Evolutionary conservation across 345 rosid genomes (phyloP).

Genomic region (Rhodomyrtus tomentosa): DNA sequence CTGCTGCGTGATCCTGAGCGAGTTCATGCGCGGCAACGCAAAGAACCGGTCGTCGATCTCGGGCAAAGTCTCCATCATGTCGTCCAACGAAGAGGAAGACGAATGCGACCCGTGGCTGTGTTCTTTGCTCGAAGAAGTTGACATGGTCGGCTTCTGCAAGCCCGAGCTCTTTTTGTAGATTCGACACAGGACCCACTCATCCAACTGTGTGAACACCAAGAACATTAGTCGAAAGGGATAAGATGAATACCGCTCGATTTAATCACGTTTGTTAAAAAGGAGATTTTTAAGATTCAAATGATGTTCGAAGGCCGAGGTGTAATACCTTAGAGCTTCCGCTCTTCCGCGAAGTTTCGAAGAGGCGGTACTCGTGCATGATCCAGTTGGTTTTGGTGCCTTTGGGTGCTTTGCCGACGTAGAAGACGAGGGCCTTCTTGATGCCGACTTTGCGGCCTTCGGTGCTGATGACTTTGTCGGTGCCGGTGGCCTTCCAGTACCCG

Average conservation of each 20-base stretch:
- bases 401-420: slow-evolving; percentile 87
- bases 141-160: slow-evolving; percentile 28
- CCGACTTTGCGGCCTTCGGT: slow-evolving; percentile 75
- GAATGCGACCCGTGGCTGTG: slow-evolving; percentile 55
- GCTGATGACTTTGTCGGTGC: slow-evolving; percentile 73
- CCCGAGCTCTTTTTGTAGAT: slow-evolving; percentile 77
- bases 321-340: slow-evolving; percentile 63
- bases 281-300: neutral
- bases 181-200: slow-evolving; percentile 95
- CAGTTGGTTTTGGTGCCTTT: slow-evolving; percentile 96
- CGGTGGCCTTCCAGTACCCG: slow-evolving; percentile 98
- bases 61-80: slow-evolving; percentile 62
- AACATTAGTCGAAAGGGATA: neutral
- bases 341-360: slow-evolving; percentile 37
- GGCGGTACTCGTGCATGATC: slow-evolving; percentile 98
- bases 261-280: neutral
- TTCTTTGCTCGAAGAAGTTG: slow-evolving; percentile 40
- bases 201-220: slow-evolving; percentile 31
- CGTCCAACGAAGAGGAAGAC: slow-evolving; percentile 69
- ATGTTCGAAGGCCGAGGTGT: neutral
- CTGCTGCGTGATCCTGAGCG: slow-evolving; percentile 30
- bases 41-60: slow-evolving; percentile 42
- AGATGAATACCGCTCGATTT: neutral
- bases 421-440: slow-evolving; percentile 86
- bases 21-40: slow-evolving; percentile 35